These are phyloP conservation scores for Chenopodium quinoa DNA, from an alignment of 148 eudicot genomes.

Conservation along the genomic window DNA sequence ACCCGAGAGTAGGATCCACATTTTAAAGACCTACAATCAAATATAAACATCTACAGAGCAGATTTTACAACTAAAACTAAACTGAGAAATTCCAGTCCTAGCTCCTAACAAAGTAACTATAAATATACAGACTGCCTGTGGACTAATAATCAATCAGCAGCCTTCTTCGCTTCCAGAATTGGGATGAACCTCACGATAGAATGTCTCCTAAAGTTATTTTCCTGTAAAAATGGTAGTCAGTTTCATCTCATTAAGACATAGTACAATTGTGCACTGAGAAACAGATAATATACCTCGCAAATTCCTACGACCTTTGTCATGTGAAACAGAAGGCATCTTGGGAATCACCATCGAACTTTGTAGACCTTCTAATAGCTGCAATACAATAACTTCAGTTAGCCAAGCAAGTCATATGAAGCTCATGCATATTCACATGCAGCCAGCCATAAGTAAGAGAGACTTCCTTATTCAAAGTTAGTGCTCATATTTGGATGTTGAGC, in stretches of 20 bases:
- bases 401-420: neutral
- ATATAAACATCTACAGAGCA: constrained; percentile 28
- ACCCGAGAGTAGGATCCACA: constrained; percentile 23
- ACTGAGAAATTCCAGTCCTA: constrained; percentile 21
- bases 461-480: neutral
- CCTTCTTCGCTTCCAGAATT: constrained; percentile 13
- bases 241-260: neutral
- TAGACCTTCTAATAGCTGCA: constrained; percentile 83
- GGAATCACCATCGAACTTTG: constrained; percentile 74
- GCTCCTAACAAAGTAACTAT: constrained; percentile 26
- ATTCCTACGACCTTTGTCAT: constrained; percentile 56
- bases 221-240: constrained; percentile 23
- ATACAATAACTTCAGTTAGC: constrained; percentile 4
- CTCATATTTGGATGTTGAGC: neutral
- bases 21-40: constrained; percentile 19
- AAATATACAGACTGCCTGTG: constrained; percentile 33
- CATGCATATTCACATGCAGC: neutral
- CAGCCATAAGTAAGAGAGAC: neutral
- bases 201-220: constrained; percentile 11
- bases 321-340: constrained; percentile 60
- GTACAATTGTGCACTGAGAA: neutral
- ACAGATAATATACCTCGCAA: constrained; percentile 38
- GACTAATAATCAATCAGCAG: constrained; percentile 26
- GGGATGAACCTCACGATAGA: constrained; percentile 6
- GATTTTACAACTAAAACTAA: constrained; percentile 31